phyloP scores from a whole-genome alignment of 192 early-diverging fungal genomes.

The Coemansia javaensis region DNA sequence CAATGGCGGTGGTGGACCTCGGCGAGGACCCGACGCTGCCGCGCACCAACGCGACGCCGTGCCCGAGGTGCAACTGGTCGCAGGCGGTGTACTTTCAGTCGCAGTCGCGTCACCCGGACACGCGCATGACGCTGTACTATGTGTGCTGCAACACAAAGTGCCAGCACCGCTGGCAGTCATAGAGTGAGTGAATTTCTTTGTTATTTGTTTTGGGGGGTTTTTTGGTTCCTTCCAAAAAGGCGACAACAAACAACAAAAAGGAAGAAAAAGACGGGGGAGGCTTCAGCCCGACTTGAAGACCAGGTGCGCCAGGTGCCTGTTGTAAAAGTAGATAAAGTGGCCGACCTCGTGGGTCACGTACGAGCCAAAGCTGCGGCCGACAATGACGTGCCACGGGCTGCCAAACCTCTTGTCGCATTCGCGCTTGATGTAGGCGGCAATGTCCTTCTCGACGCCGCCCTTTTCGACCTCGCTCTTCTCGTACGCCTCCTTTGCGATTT shows the following conservation, averaged over 20 bases:
- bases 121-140: conserved; percentile 76
- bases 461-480: conserved; percentile 88
- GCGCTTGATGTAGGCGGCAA: conserved; percentile 95
- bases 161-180: conserved; percentile 66
- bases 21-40: conserved; percentile 73
- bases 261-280: no score
- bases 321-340: conserved; percentile 99
- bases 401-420: conserved; percentile 98
- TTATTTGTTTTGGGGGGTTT: no score
- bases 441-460: conserved; percentile 96
- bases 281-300: conserved; percentile 90
- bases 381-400: conserved; percentile 97
- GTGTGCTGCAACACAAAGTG: conserved; percentile 67
- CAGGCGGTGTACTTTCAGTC: conserved; percentile 77
- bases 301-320: conserved; percentile 88
- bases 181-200: no score
- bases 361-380: conserved; percentile 98
- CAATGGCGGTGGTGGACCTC: conserved; percentile 70
- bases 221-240: no score
- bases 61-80: conserved; percentile 56
- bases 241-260: no score
- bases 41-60: conserved; percentile 55
- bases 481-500: conserved; percentile 79
- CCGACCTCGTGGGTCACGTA: conserved; percentile 95
- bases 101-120: conserved; percentile 62